Percentiles rank a stretch among this genome's conserved stretches.
phyloP scores from a whole-genome alignment of 805 yeast species.

The Teunomyces cretensis region DNA sequence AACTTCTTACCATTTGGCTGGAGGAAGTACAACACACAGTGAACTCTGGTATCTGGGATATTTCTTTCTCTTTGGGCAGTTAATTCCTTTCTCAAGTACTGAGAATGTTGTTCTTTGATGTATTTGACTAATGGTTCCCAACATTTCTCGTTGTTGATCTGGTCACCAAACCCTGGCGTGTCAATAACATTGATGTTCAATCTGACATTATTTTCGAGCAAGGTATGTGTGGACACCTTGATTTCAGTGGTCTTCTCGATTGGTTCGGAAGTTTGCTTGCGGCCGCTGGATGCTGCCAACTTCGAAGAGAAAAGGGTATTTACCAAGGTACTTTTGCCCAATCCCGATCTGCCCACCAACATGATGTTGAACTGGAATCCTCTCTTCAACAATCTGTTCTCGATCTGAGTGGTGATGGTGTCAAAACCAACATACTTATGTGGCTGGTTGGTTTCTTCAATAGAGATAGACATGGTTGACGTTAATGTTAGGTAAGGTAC shows the following conservation, averaged over 20 bases:
- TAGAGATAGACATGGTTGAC: slow-evolving; percentile 14
- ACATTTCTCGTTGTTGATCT: slow-evolving; percentile 88
- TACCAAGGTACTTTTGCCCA: slow-evolving; percentile 90
- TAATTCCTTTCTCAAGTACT: slow-evolving; percentile 86
- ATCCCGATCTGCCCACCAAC: slow-evolving; percentile 89
- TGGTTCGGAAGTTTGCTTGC: slow-evolving; percentile 66
- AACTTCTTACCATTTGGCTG: slow-evolving; percentile 89
- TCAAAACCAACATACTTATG: slow-evolving; percentile 91
- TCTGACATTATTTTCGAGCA: slow-evolving; percentile 84
- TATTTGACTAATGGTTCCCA: slow-evolving; percentile 96
- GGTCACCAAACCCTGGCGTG: slow-evolving; percentile 98
- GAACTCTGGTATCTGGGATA: slow-evolving; percentile 87
- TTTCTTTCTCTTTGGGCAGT: slow-evolving; percentile 88
- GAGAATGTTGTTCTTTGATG: slow-evolving; percentile 92
- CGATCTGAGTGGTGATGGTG: slow-evolving; percentile 93
- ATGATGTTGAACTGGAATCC: slow-evolving; percentile 94
- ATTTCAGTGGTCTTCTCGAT: slow-evolving; percentile 86
- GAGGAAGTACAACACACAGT: slow-evolving; percentile 86
- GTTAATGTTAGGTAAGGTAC: not conserved
- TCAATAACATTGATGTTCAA: slow-evolving; percentile 87
- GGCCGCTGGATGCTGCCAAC: slow-evolving; percentile 71
- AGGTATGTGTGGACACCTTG: slow-evolving; percentile 62
- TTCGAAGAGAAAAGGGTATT: slow-evolving; percentile 88
- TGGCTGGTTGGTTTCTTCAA: slow-evolving; percentile 46
- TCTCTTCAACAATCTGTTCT: slow-evolving; percentile 82